Evolutionary conservation across 805 yeast genomes (phyloP).

Genomic region (Kuraishia piskuri): DNA sequence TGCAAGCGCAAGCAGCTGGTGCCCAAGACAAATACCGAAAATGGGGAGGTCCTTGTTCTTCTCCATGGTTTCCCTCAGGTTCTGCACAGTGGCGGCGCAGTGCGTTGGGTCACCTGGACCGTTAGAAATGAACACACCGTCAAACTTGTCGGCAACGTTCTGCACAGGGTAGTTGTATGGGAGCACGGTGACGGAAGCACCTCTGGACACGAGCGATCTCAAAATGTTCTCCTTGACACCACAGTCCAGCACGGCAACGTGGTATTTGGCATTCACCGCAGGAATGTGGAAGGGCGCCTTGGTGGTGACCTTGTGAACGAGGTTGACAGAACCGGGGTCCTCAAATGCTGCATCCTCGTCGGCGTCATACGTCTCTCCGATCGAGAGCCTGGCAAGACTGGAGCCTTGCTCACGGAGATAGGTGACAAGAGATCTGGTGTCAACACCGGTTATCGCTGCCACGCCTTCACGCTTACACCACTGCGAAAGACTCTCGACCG

Average conservation of each 20-base stretch:
- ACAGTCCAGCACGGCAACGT: slow-evolving; percentile 92
- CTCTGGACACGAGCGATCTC: slow-evolving; percentile 89
- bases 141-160: slow-evolving; percentile 83
- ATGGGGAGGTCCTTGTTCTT: slow-evolving; percentile 66
- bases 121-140: slow-evolving; percentile 89
- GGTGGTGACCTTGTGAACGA: slow-evolving; percentile 91
- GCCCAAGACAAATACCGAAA: slow-evolving; percentile 97
- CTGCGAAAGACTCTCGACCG: slow-evolving; percentile 87
- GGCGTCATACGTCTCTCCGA: slow-evolving; percentile 88
- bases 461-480: slow-evolving; percentile 98
- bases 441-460: slow-evolving; percentile 95
- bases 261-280: slow-evolving; percentile 52
- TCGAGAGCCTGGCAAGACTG: slow-evolving; percentile 79
- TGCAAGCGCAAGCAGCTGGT: slow-evolving; percentile 92
- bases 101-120: slow-evolving; percentile 98
- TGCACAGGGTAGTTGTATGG: slow-evolving; percentile 94
- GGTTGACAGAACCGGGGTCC: slow-evolving; percentile 83
- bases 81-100: slow-evolving; percentile 69
- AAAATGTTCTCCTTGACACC: slow-evolving; percentile 97
- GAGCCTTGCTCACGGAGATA: slow-evolving; percentile 95
- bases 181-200: slow-evolving; percentile 93
- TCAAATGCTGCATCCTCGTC: slow-evolving; percentile 85
- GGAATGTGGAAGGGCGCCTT: slow-evolving; percentile 89
- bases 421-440: slow-evolving; percentile 89
- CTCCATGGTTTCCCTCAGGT: slow-evolving; percentile 64